Evolutionary conservation across 2,329 filamentous ascomycete genomes (phyloP).

Genomic region (Sclerotinia sclerotiorum): DNA sequence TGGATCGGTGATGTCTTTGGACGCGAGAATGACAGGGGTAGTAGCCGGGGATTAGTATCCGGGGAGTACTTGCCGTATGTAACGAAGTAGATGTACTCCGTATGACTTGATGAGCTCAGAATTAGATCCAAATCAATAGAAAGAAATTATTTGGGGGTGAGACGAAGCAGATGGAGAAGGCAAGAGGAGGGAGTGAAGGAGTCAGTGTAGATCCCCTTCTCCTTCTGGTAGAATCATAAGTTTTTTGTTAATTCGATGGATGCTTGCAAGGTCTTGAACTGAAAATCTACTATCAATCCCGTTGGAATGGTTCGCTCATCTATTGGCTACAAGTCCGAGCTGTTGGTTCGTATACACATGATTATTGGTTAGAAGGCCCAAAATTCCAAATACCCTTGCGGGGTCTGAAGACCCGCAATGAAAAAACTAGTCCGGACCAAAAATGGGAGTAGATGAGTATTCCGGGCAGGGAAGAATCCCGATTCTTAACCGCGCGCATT

Average conservation of each 20-base stretch:
- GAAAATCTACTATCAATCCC: constrained; percentile 2
- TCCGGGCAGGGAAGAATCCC: neutral
- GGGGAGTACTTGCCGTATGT: constrained; percentile 15
- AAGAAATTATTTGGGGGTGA: neutral
- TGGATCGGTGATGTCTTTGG: neutral
- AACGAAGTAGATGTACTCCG: constrained; percentile 1
- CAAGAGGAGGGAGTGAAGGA: neutral
- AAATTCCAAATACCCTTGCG: constrained; percentile 9
- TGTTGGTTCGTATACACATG: neutral
- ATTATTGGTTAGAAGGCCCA: neutral
- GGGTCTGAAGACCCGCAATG: neutral
- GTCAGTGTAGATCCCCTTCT: neutral
- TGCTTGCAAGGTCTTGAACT: neutral
- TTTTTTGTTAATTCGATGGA: constrained; percentile 1
- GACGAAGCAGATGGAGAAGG: neutral
- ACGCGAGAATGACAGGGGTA: constrained; percentile 8
- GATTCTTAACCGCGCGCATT: constrained; percentile 16
- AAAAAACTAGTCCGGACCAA: constrained; percentile 1
- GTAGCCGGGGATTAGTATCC: neutral
- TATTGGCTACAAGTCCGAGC: constrained; percentile 15
- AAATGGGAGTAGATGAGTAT: constrained; percentile 4
- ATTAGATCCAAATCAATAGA: neutral
- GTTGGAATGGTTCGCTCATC: constrained; percentile 4
- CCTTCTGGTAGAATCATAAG: constrained; percentile 1
- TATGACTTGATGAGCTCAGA: constrained; percentile 10